A percentile compares a stretch with the other conserved stretches of the same genome.
Conservation (phyloP, 192 early-diverging fungal species). For the Gryganskiella cystojenkinii region DNA sequence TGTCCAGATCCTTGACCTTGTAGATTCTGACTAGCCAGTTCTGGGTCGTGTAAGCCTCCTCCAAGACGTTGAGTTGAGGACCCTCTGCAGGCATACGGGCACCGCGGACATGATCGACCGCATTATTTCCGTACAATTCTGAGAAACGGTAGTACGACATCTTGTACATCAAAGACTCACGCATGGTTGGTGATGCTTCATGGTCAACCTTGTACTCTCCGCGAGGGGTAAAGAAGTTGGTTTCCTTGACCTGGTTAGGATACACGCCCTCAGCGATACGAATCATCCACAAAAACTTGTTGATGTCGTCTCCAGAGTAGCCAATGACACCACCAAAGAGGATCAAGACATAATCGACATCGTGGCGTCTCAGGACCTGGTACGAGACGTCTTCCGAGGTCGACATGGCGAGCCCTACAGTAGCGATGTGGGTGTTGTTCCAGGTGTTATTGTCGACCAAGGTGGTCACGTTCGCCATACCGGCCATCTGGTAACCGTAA, state of each 20-base stretch:
- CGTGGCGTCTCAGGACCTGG: slow-evolving; percentile 88
- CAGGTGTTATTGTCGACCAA: slow-evolving; percentile 99
- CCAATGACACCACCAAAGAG: slow-evolving; percentile 97
- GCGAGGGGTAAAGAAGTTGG: slow-evolving; percentile 84
- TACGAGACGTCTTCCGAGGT: slow-evolving; percentile 93
- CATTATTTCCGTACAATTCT: slow-evolving; percentile 84
- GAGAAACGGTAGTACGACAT: slow-evolving; percentile 95
- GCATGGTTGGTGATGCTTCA: slow-evolving; percentile 89
- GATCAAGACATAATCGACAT: slow-evolving; percentile 98
- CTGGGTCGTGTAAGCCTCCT: slow-evolving; percentile 94
- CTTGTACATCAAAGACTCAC: slow-evolving; percentile 95
- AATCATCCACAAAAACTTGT: slow-evolving; percentile 99
- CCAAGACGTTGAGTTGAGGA: slow-evolving; percentile 86
- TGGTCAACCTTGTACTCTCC: slow-evolving; percentile 97
- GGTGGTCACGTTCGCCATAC: slow-evolving; percentile 97
- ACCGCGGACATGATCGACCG: slow-evolving; percentile 88
- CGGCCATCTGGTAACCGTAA: slow-evolving; percentile 99
- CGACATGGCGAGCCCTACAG: slow-evolving; percentile 94
- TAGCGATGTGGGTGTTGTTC: slow-evolving; percentile 99
- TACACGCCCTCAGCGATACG: slow-evolving; percentile 98
- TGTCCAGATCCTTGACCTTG: slow-evolving; percentile 96
- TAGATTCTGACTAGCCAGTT: slow-evolving; percentile 99
- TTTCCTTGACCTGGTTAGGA: slow-evolving; percentile 93
- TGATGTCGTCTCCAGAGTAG: slow-evolving; percentile 99
- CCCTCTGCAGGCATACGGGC: slow-evolving; percentile 77